Evolutionary conservation across 2,329 filamentous ascomycete genomes (phyloP).

Genomic region (Paraphaeosphaeria sporulosa): DNA sequence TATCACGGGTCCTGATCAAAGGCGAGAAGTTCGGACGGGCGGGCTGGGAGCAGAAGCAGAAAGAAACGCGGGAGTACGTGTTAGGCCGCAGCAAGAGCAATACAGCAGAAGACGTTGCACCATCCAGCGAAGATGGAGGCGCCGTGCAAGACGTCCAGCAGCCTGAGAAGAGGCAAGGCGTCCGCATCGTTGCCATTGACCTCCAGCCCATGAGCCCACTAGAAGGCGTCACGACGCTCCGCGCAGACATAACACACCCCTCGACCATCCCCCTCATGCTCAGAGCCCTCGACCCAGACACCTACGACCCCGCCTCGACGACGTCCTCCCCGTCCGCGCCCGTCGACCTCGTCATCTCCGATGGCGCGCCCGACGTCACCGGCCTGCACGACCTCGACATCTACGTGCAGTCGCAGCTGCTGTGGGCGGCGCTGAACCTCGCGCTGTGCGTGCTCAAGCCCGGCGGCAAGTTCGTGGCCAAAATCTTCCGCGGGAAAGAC

Average conservation of each 20-base stretch:
- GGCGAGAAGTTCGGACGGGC: conserved; percentile 87
- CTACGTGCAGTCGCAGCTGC: conserved; percentile 94
- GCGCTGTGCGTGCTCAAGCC: conserved; percentile 91
- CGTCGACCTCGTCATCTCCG: conserved; percentile 92
- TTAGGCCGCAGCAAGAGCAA: conserved; percentile 46
- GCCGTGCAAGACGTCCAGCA: conserved; percentile 13
- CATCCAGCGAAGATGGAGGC: conserved; percentile 5
- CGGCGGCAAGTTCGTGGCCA: conserved; percentile 95
- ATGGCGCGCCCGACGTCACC: conserved; percentile 95
- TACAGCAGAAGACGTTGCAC: conserved; percentile 7
- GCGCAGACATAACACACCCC: conserved; percentile 96
- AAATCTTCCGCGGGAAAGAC: conserved; percentile 94
- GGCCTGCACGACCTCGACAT: conserved; percentile 97
- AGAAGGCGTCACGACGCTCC: conserved; percentile 88
- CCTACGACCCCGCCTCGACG: conserved; percentile 48
- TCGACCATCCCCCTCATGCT: conserved; percentile 91
- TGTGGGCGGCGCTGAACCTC: conserved; percentile 92
- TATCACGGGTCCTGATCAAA: conserved; percentile 91
- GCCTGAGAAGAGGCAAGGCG: conserved; percentile 64
- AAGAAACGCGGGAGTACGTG: conserved; percentile 69
- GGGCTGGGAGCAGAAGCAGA: conserved; percentile 87
- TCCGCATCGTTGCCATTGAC: conserved; percentile 96
- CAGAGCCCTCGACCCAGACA: conserved; percentile 78
- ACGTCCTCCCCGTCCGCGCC: conserved; percentile 72
- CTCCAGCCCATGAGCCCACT: conserved; percentile 94